Conservation (phyloP, 179 eudicot species). For the Silene coronaria region DNA sequence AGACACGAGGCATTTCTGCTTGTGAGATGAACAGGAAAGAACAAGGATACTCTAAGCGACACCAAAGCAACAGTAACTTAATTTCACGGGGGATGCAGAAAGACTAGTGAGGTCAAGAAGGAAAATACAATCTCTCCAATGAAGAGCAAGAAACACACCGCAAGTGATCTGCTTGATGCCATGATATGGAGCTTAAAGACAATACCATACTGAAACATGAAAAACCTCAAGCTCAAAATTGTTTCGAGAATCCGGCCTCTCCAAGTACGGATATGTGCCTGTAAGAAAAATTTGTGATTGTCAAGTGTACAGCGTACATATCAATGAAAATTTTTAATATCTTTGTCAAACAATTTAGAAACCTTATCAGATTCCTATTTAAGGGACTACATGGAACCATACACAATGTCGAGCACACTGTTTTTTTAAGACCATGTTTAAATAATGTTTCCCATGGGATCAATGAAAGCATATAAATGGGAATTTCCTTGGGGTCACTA, state of each 20-base stretch:
- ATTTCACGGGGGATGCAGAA: neutral
- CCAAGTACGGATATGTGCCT: slow-evolving; percentile 81
- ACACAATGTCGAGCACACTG: neutral
- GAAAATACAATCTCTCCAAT: neutral
- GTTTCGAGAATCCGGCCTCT: slow-evolving; percentile 92
- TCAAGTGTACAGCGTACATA: neutral
- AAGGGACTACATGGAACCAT: neutral
- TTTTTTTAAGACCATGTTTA: neutral
- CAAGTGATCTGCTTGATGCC: slow-evolving; percentile 61
- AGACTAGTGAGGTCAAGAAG: neutral
- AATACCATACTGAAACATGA: slow-evolving; percentile 86
- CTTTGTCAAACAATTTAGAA: neutral
- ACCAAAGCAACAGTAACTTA: neutral
- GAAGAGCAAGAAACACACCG: slow-evolving; percentile 44
- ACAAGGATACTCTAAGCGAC: neutral
- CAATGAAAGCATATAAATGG: neutral
- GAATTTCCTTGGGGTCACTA: neutral
- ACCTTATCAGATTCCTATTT: neutral
- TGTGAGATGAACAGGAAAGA: neutral
- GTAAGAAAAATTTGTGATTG: slow-evolving; percentile 25
- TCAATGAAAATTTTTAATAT: neutral
- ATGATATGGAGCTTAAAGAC: slow-evolving; percentile 80
- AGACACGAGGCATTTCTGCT: neutral
- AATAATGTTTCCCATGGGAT: neutral
- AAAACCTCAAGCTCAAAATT: slow-evolving; percentile 80